Evolutionary conservation across 228 moss, liverwort and hornwort genomes (phyloP), one percentile per base, ranked within the genome.

Genomic region (Sphagnum fallax): DNA sequence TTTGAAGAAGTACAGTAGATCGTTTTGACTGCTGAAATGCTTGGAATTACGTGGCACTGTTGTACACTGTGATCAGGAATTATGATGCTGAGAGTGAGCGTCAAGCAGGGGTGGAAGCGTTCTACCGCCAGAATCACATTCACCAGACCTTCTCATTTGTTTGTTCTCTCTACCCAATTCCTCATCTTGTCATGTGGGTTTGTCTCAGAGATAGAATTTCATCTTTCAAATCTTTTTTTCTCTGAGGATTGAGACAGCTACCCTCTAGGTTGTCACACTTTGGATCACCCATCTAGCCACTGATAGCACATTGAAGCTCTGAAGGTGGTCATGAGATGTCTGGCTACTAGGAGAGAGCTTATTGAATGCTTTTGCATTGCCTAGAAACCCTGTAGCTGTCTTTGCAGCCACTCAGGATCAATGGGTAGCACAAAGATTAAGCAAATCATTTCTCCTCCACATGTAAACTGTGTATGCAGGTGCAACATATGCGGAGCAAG

Each of bases 101-200:
- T 50, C 84, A 77, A 62, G 71, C 73, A 13, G 74, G 81, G 11
- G 87, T 90, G 75, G 74, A 87, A 79, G 75, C 82, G 65, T 70
- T 87, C 63, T 90, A 90, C 64, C 82, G 81, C 58, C 53, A 52
- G 10, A 90, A 87, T 63, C 90, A 90, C 64, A 52, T 79, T 63
- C 68, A 81, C 70, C 90, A 90, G 64, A 90, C 90, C 55, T 85
- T 76, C 16, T 52, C 68, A 53, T 87, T 87, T 50, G 90, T 90
- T 67, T 75, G 84, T 73, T 10, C 53, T 5, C 47, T 8, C 47
- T 9, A 69, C 47, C 15, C 15, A 8, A 9, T 8, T 10, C 9
- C 15, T 10, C 64, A 64, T 4, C 16, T 16, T 64, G 47, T 10
- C 16, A 9, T 13, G 1, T 64, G 16, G 32, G 12, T 11, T 60